Percentiles rank a stretch among this genome's conserved stretches.
These are phyloP conservation scores for Evernia prunastri DNA, from an alignment of 495 filamentous ascomycete species.

Conservation along the genomic window DNA sequence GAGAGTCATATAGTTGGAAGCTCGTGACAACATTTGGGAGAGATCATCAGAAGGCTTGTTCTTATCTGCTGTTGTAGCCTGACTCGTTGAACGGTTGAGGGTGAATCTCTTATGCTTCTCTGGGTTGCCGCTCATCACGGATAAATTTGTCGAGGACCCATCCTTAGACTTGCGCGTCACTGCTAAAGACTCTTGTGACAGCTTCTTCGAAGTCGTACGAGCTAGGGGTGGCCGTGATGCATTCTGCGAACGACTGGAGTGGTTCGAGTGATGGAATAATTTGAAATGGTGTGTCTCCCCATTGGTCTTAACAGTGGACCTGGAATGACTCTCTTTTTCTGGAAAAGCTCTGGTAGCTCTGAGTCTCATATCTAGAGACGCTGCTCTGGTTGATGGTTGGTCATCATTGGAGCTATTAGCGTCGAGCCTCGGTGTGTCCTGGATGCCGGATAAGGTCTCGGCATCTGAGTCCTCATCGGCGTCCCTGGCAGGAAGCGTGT, in stretches of 20 bases:
- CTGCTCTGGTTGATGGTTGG: slow-evolving; percentile 44
- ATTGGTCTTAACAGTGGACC: slow-evolving; percentile 27
- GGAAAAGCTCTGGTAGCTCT: slow-evolving; percentile 68
- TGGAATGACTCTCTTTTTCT: slow-evolving; percentile 37
- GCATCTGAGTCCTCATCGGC: slow-evolving; percentile 56
- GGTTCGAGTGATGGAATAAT: slow-evolving; percentile 42
- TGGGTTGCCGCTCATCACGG: slow-evolving; percentile 36
- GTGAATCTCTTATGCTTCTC: slow-evolving; percentile 52
- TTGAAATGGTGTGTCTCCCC: slow-evolving; percentile 43
- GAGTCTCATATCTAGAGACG: slow-evolving; percentile 69
- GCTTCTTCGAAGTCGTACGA: slow-evolving; percentile 49
- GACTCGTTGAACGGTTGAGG: slow-evolving; percentile 41
- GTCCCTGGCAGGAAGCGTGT: slow-evolving; percentile 52
- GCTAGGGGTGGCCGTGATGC: slow-evolving; percentile 12
- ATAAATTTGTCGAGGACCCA: slow-evolving; percentile 45
- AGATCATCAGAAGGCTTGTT: slow-evolving; percentile 73
- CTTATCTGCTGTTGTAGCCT: slow-evolving; percentile 47
- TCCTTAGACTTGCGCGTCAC: slow-evolving; percentile 42
- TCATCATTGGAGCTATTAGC: slow-evolving; percentile 34
- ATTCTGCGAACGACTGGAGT: slow-evolving; percentile 16
- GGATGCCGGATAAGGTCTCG: slow-evolving; percentile 28
- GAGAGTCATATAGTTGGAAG: slow-evolving; percentile 95
- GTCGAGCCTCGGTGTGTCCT: slow-evolving; percentile 23
- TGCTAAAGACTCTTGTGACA: slow-evolving; percentile 59
- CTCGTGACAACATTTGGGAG: slow-evolving; percentile 95